These are phyloP conservation scores for Patellifolia procumbens DNA, from an alignment of 179 eudicot species.

Conservation along the genomic window DNA sequence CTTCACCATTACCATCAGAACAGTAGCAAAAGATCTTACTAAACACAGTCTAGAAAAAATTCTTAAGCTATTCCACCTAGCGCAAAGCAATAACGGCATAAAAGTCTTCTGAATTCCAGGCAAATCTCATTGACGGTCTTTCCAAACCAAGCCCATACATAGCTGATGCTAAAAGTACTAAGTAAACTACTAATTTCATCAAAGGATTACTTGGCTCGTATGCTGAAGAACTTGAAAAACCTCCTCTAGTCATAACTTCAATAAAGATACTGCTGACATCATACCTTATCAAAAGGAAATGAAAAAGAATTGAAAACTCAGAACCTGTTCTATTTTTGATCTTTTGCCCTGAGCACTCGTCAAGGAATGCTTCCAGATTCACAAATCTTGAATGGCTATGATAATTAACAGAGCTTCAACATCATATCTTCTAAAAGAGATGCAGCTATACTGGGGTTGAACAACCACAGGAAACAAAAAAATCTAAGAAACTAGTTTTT, in stretches of 20 bases:
- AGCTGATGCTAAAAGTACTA: neutral
- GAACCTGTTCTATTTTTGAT: neutral
- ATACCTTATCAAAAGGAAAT: neutral
- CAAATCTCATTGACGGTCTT: neutral
- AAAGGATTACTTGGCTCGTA: neutral
- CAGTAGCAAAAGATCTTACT: neutral
- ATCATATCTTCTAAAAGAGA: neutral
- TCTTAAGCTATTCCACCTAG: neutral
- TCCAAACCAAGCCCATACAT: neutral
- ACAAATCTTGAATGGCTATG: neutral
- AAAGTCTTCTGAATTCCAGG: neutral
- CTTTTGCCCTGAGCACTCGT: neutral
- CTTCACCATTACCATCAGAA: neutral
- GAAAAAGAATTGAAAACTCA: neutral
- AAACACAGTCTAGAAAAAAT: neutral
- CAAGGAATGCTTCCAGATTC: neutral
- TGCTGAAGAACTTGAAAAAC: neutral
- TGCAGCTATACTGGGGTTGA: neutral
- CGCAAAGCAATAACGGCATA: neutral
- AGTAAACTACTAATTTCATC: neutral
- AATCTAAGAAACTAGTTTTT: neutral
- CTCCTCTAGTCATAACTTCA: neutral
- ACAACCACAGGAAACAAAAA: neutral
- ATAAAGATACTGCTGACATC: neutral
- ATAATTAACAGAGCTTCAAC: neutral